Conservation (phyloP, 352 stramenopile genomes). For the Globisporangium paddicum region DNA sequence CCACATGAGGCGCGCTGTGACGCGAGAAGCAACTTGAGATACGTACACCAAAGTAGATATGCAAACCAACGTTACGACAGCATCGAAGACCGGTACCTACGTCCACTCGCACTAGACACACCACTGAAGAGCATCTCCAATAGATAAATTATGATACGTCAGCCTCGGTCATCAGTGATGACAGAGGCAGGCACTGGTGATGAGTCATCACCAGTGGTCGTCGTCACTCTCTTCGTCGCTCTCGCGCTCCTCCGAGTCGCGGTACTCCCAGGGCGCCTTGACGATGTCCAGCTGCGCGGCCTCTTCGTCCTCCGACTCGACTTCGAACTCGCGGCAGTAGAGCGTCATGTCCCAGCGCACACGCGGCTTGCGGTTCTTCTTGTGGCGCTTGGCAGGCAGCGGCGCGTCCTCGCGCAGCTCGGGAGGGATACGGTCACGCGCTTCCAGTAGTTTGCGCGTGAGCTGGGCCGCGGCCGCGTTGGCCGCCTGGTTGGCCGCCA, state of each 20-base stretch:
- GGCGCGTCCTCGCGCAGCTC: constrained; percentile 50
- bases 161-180: too few relatives aligned
- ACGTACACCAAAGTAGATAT: too few relatives aligned
- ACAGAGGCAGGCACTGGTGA: too few relatives aligned
- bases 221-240: constrained; percentile 32
- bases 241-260: constrained; percentile 11
- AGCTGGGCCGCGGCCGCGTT: constrained; percentile 26
- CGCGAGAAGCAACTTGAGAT: too few relatives aligned
- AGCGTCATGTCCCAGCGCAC: constrained; percentile 42
- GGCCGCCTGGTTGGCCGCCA: constrained; percentile 15
- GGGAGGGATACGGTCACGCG: constrained; percentile 43
- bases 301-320: constrained; percentile 48
- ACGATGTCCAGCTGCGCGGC: constrained; percentile 19
- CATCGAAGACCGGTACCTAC: too few relatives aligned
- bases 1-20: too few relatives aligned
- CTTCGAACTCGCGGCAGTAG: constrained; percentile 52
- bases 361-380: constrained; percentile 35
- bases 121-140: neutral
- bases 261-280: constrained; percentile 18
- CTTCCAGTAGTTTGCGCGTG: constrained; percentile 40
- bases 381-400: constrained; percentile 22
- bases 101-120: too few relatives aligned
- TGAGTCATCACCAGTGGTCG: constrained; percentile 16
- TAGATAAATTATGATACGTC: neutral
- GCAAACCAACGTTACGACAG: too few relatives aligned